Conservation (phyloP, 805 yeast genomes). For the Suhomyces faveliae region DNA sequence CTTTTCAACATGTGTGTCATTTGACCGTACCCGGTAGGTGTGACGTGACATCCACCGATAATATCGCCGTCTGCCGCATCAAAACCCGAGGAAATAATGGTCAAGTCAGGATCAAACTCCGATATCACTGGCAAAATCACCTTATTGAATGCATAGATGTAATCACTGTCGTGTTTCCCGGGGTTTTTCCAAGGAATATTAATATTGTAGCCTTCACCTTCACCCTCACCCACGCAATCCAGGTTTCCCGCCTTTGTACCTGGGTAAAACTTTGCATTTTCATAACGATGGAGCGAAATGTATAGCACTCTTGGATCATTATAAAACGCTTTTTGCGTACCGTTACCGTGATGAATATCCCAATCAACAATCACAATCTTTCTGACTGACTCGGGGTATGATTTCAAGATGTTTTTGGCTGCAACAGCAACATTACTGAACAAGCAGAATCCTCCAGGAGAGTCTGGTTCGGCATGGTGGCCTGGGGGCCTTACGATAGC, state of each 20-base stretch:
- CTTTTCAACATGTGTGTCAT: slow-evolving; percentile 92
- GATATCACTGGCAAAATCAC: slow-evolving; percentile 84
- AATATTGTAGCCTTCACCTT: slow-evolving; percentile 82
- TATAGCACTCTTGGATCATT: slow-evolving; percentile 89
- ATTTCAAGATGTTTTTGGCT: slow-evolving; percentile 75
- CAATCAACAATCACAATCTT: slow-evolving; percentile 85
- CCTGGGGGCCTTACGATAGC: slow-evolving; percentile 99
- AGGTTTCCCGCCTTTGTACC: slow-evolving; percentile 85
- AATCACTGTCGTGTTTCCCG: slow-evolving; percentile 95
- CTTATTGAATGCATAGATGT: slow-evolving; percentile 83
- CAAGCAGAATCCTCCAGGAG: slow-evolving; percentile 95
- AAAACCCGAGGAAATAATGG: slow-evolving; percentile 91
- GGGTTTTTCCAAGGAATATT: slow-evolving; percentile 92
- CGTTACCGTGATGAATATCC: slow-evolving; percentile 99
- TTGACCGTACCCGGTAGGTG: slow-evolving; percentile 94
- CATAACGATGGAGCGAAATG: slow-evolving; percentile 89
- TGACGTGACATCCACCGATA: slow-evolving; percentile 92
- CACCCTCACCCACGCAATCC: slow-evolving; percentile 78
- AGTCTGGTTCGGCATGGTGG: slow-evolving; percentile 97
- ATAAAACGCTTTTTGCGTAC: slow-evolving; percentile 90
- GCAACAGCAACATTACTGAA: slow-evolving; percentile 98
- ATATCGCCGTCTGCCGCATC: slow-evolving; percentile 99
- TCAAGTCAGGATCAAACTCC: slow-evolving; percentile 91
- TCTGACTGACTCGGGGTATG: slow-evolving; percentile 86
- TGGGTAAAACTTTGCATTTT: slow-evolving; percentile 89